Evolutionary conservation across 1,284 basidiomycete genomes (phyloP), one percentile per base, ranked within the genome.

Genomic region (Trichosporon coremiiforme): DNA sequence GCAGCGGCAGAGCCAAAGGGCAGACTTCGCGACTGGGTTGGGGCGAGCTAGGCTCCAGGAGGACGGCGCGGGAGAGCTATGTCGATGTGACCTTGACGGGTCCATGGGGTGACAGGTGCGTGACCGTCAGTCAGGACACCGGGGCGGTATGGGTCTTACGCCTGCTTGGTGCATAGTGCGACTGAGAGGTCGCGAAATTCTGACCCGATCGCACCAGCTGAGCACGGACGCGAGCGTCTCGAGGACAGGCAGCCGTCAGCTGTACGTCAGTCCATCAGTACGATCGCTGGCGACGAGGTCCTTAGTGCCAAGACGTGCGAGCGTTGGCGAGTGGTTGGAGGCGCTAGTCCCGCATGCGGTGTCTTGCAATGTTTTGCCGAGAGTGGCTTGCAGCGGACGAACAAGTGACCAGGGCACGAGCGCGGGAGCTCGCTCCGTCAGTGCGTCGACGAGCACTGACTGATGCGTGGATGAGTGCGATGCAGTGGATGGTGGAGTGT

Each of bases 181-280:
- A 22, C 20, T 20, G n/a, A 17, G 25, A 22, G 50, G 20, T 10
- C 50, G 50, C 50, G 22, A 5, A 8, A 2, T 53, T 25, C 7
- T 22, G 7, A 4, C 50, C 22, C 50, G 50, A 53, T 53, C 22
- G 50, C 50, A 22, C 50, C 25, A 20, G 10, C 13, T 12, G 50
- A 53, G 50, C 22, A 53, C 22, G 50, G 20, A 53, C 50, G 15
- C 50, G 22, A 53, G 50, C 50, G 22, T 53, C 20, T 25, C 20
- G 20, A 22, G 50, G 20, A 25, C 17, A 53, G 50, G 22, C 20
- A 53, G 20, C 25, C 50, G 20, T 53, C 50, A 53, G 50, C 50
- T 20, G 45, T 47, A 53, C 50, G 50, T 53, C n/a, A 53, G 50
- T 53, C 50, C 50, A 53, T 53, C 50, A 53, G 50, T 53, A 25